Percentiles rank a stretch among this genome's conserved stretches.
These are phyloP conservation scores for Paulownia fortunei DNA, from an alignment of 257 asterid species.

Conservation along the genomic window DNA sequence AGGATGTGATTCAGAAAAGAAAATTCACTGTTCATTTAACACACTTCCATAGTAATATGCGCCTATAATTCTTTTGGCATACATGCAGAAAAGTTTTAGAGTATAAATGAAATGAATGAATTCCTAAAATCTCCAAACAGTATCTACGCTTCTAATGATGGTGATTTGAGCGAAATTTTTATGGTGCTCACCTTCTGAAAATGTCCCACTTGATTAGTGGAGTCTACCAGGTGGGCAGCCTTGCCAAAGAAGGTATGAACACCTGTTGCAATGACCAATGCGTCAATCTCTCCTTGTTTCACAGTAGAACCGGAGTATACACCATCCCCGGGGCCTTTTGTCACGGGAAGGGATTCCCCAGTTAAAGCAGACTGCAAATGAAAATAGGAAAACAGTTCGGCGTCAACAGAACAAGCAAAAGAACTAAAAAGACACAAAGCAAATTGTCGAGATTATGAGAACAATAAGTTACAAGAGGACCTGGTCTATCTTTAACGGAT, in stretches of 20 bases:
- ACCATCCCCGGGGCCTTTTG: slow-evolving; percentile 66
- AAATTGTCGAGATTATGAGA: slow-evolving; percentile 12
- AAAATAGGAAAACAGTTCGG: slow-evolving; percentile 18
- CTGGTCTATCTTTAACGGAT: slow-evolving; percentile 85
- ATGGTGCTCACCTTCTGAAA: slow-evolving; percentile 69
- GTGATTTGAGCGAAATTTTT: neutral
- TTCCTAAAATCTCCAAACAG: neutral
- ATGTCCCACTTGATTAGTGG: slow-evolving; percentile 84
- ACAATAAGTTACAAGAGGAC: slow-evolving; percentile 31
- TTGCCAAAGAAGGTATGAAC: slow-evolving; percentile 86
- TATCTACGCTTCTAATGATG: neutral
- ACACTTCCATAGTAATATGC: neutral
- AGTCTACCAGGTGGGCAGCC: slow-evolving; percentile 88
- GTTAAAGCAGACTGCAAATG: slow-evolving; percentile 73
- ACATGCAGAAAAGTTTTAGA: neutral
- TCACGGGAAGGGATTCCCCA: slow-evolving; percentile 82
- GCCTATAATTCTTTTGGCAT: neutral
- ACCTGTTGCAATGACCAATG: slow-evolving; percentile 85
- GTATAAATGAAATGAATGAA: neutral
- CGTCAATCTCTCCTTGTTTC: slow-evolving; percentile 90
- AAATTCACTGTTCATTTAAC: neutral
- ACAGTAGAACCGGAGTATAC: slow-evolving; percentile 87
- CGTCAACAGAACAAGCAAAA: neutral
- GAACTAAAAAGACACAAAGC: neutral
- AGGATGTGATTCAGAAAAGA: neutral